Conservation (phyloP, 164 flowering plant species). For the Vitis cinerea region DNA sequence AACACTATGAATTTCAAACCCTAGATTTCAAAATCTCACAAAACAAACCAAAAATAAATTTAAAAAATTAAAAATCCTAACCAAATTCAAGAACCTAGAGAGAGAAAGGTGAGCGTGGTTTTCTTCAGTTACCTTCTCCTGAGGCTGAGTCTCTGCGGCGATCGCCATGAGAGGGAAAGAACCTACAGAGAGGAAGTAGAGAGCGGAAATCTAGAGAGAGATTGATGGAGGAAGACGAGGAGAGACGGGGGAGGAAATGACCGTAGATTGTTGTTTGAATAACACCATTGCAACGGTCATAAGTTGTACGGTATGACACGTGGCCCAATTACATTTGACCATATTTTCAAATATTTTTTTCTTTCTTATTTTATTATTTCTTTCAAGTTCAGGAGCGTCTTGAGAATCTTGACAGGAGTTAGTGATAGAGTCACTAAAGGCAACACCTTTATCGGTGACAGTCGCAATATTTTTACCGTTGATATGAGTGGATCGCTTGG, state of each 20-base stretch:
- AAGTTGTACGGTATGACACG: constrained; percentile 14
- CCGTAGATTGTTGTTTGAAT: constrained; percentile 1
- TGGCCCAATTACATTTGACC: constrained; percentile 5
- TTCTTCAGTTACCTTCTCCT: constrained; percentile 46
- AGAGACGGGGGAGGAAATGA: neutral
- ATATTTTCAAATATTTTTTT: too few relatives aligned
- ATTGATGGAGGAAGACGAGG: neutral
- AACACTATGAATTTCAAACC: neutral
- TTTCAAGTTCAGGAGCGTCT: too few relatives aligned
- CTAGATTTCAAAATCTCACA: neutral
- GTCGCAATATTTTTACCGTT: too few relatives aligned
- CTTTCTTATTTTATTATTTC: too few relatives aligned
- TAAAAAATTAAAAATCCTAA: neutral
- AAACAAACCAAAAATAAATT: neutral
- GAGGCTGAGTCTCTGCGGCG: constrained; percentile 45
- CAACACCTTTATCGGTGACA: too few relatives aligned
- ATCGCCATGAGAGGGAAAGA: constrained; percentile 42
- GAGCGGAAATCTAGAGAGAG: constrained; percentile 10
- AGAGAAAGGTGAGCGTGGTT: neutral
- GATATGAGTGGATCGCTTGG: too few relatives aligned
- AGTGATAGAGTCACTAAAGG: too few relatives aligned
- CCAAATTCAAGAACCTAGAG: neutral
- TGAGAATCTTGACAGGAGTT: too few relatives aligned
- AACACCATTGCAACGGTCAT: constrained; percentile 27
- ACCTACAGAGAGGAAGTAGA: constrained; percentile 4